Evolutionary conservation across 176 grass and related monocot species (phyloP).

Genomic region (Echinochloa phyllopogon): DNA sequence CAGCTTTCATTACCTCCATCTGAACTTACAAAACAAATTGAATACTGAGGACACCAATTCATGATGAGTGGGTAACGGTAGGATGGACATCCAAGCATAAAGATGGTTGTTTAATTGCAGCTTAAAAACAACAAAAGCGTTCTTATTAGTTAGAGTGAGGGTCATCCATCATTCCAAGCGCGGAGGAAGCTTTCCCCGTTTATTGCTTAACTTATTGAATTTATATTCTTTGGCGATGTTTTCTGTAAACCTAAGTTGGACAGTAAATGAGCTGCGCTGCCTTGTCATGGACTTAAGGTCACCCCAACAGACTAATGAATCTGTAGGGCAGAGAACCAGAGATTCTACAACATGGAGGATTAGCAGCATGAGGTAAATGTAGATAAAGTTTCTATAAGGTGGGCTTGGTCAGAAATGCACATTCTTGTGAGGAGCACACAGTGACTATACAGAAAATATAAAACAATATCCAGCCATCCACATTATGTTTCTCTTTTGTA

Average conservation of each 20-base stretch:
- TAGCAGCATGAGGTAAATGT: neutral
- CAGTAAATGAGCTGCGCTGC: neutral
- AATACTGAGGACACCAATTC: neutral
- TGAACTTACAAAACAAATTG: slow-evolving; percentile 52
- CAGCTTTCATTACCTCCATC: slow-evolving; percentile 96
- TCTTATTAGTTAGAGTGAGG: neutral
- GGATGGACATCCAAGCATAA: neutral
- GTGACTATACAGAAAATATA: neutral
- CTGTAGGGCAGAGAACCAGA: neutral
- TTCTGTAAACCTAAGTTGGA: neutral
- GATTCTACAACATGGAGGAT: neutral
- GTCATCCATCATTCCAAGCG: neutral
- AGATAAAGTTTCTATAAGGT: neutral
- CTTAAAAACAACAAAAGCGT: neutral
- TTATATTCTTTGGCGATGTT: neutral
- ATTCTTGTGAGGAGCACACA: neutral
- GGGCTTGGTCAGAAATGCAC: neutral
- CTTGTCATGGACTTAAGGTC: neutral
- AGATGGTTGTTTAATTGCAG: neutral
- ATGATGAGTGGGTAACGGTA: slow-evolving; percentile 20
- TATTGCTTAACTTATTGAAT: slow-evolving; percentile 7
- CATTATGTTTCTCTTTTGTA: neutral
- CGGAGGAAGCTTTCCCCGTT: neutral
- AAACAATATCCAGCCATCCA: neutral
- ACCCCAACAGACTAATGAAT: neutral